Evolutionary conservation across 257 asterid genomes (phyloP), one percentile per base, ranked within the genome.

Genomic region (Orobanche coerulescens): DNA sequence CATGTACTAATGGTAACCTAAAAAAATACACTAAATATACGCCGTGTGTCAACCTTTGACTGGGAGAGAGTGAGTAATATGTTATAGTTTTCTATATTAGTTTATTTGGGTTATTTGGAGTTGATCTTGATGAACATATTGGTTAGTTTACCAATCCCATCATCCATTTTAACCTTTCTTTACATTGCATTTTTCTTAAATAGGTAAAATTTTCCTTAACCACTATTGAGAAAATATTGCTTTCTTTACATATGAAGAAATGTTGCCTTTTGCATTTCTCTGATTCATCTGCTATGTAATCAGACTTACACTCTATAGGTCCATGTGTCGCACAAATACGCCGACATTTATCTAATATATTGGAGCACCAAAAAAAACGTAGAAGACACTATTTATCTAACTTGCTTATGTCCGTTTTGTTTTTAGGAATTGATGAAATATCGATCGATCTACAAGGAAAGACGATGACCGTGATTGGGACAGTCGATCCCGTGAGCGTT

Each of bases 401-500:
- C 47, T 5, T 39, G 18, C 10, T 40, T 36, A 18, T 14, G 7
- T 23, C 0, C 1, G 46, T 12, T 33, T 46, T 51, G 22, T 28
- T 57, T 58, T 55, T 61, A 87, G 96, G 96, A 14, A 91, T 91
- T 51, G 83, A 91, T 61, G 88, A 82, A 58, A 85, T 91, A 24
- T 18, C 82, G 15, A 61, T 91, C 36, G 96, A 88, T 50, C 71
- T 88, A 43, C 85, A 85, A 68, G 94, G 83, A 10, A 84, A 84
- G 79, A 91, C 80, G 39, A 76, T 91, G 37, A 85, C 81, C 0
- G 71, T 91, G 24, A 79, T 91, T 4, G 98, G 98, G 42, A 82
- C 83, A 0, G 96, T 88, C 9, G 98, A 91, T 63, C 98, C 98
- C 0, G 88, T 91, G 6, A 67, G 73, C 2, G 94, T 82, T 2